Evolutionary conservation across 495 filamentous ascomycete genomes (phyloP), one percentile per base, ranked within the genome.

Genomic region (Penicillium pancosmium): DNA sequence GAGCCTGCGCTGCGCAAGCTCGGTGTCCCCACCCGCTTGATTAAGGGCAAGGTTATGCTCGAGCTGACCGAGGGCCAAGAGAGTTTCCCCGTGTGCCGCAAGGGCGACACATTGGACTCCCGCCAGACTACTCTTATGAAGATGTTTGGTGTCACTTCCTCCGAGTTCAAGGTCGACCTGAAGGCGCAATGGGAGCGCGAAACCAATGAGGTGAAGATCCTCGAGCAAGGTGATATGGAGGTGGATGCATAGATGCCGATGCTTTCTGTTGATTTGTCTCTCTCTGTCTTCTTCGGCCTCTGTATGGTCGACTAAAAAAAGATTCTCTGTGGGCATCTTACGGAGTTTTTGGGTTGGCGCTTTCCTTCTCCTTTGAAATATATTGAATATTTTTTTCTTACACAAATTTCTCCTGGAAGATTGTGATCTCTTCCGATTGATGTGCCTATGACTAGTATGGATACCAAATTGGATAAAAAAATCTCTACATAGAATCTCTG

Each of bases 101-200:
- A 91, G 66, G 94, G 95, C 2, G 83, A 96, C 64, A 81, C 85
- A 54, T 72, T 98, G 38, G 91, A 96, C 67, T 90, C 88, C 36
- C 80, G 92, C 49, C 94, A 98, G 81, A 97, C 93, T 61, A 86
- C 90, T 51, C 73, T 98, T 68, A 72, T 98, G 74, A 98, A 98
- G 85, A 82, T 96, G 70, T 98, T 98, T 78, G 90, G 91, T 53
- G 82, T 95, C 23, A 87, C 86, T 38, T 88, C 91, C 72, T 87
- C 92, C 56, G 93, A 97, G 79, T 98, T 98, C 76, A 83, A 79
- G 62, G 85, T 98, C 21, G 74, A 84, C 61, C 71, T 96, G 55
- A 78, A 90, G 71, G 92, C 91, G 62, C 79, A 70, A 57, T 84
- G 80, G 79, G 71, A 67, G 4, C 66, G 74, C 57, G 68, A 68